Evolutionary conservation across 352 stramenopile genomes (phyloP).

Genomic region (Globisporangium irregulare): DNA sequence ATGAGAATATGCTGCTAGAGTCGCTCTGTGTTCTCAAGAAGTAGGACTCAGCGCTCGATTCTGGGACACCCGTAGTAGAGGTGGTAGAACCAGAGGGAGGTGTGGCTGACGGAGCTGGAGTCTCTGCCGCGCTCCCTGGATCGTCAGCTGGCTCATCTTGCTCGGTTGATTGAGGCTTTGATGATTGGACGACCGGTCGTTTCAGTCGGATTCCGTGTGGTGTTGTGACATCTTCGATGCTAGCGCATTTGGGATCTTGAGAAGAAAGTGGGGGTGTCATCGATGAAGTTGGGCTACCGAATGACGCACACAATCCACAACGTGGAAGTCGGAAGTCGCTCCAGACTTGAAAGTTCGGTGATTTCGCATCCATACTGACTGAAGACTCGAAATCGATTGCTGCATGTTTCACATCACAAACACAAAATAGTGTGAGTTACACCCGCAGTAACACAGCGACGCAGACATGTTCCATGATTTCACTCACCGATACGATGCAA

Average conservation of each 20-base stretch:
- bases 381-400: constrained; percentile 17
- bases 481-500: constrained; percentile 56
- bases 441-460: background rate
- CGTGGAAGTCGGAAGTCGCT: constrained; percentile 37
- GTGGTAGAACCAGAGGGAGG: background rate
- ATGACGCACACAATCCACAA: constrained; percentile 49
- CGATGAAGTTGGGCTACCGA: constrained; percentile 23
- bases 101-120: background rate
- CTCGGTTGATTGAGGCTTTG: background rate
- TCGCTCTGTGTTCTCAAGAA: constrained; percentile 7
- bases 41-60: background rate
- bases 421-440: constrained; percentile 12
- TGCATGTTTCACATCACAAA: constrained; percentile 8
- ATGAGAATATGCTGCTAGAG: background rate
- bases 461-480: background rate
- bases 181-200: background rate
- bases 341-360: constrained; percentile 33
- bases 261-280: background rate
- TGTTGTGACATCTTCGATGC: constrained; percentile 32
- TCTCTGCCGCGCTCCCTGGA: background rate
- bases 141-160: background rate
- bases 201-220: constrained; percentile 15
- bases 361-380: background rate
- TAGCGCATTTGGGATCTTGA: constrained; percentile 25
- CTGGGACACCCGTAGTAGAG: background rate